Percentiles rank a stretch among this genome's conserved stretches.
These are phyloP conservation scores for Cinchona pubescens DNA, from an alignment of 257 asterid genomes.

Conservation along the genomic window DNA sequence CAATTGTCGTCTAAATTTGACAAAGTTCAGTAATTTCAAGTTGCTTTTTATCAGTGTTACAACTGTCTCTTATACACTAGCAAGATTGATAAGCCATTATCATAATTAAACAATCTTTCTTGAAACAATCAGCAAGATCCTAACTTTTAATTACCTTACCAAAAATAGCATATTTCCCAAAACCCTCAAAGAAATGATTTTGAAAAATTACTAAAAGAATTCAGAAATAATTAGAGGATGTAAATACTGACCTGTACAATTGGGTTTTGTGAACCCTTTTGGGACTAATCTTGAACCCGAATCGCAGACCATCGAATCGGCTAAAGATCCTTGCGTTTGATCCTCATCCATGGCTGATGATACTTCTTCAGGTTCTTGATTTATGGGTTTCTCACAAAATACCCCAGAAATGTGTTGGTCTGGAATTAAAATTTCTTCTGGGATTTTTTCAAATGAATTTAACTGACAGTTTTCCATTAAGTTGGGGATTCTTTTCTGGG, in stretches of 20 bases:
- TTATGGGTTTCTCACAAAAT: slow-evolving; percentile 28
- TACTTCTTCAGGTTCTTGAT: slow-evolving; percentile 42
- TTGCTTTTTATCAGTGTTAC: too few relatives aligned
- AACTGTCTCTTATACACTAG: too few relatives aligned
- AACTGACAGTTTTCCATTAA: slow-evolving; percentile 43
- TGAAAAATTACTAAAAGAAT: background rate
- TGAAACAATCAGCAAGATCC: background rate
- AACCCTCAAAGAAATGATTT: background rate
- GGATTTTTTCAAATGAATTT: slow-evolving; percentile 30
- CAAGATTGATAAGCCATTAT: background rate
- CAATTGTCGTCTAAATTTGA: background rate
- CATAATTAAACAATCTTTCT: background rate
- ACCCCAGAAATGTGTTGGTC: slow-evolving; percentile 27
- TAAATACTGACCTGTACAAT: slow-evolving; percentile 50
- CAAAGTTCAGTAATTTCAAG: background rate
- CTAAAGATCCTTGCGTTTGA: slow-evolving; percentile 41
- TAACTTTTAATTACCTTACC: slow-evolving; percentile 8
- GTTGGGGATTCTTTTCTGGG: background rate
- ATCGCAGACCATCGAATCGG: slow-evolving; percentile 76
- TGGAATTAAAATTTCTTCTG: slow-evolving; percentile 33
- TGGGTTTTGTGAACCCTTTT: slow-evolving; percentile 47
- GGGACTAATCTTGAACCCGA: slow-evolving; percentile 56
- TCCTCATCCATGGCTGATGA: slow-evolving; percentile 59
- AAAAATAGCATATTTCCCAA: background rate
- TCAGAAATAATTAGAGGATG: background rate